Evolutionary conservation across 306 rosid genomes (phyloP).

Genomic region (Rosa rugosa): DNA sequence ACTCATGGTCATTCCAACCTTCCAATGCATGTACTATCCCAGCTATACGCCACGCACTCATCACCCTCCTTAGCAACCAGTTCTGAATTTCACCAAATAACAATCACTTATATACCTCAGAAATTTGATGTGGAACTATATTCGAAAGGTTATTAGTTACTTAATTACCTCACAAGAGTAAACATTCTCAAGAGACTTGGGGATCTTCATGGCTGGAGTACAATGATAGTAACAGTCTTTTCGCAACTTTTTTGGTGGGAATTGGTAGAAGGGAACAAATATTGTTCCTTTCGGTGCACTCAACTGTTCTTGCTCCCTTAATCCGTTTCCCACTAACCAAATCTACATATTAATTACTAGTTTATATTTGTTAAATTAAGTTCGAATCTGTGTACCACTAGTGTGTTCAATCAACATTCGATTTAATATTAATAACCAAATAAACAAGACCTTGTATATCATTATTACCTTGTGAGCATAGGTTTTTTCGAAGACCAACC

Average conservation of each 20-base stretch:
- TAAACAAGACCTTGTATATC: too few relatives aligned
- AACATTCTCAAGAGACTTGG: conserved; percentile 46
- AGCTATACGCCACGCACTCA: too few relatives aligned
- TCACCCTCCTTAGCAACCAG: conserved; percentile 48
- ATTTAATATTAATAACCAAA: too few relatives aligned
- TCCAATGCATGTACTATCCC: too few relatives aligned
- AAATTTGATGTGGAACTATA: too few relatives aligned
- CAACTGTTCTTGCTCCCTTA: conserved; percentile 42
- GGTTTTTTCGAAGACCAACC: conserved; percentile 37
- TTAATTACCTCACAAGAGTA: conserved; percentile 72
- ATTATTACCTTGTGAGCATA: conserved; percentile 40
- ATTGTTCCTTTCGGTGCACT: conserved; percentile 62
- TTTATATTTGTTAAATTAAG: too few relatives aligned
- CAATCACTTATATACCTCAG: too few relatives aligned
- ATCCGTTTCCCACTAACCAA: conserved; percentile 65
- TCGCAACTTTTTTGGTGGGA: conserved; percentile 59
- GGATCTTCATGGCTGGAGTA: conserved; percentile 69
- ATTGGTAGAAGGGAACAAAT: conserved; percentile 60
- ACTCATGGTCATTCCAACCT: too few relatives aligned
- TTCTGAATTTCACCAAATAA: conserved; percentile 18
- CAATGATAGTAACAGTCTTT: conserved; percentile 57
- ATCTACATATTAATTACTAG: conserved; percentile 27
- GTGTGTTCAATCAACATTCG: too few relatives aligned
- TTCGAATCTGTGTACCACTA: too few relatives aligned
- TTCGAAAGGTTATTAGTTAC: too few relatives aligned